Evolutionary conservation across 73 alveolate species (phyloP).

Genomic region (Tetrahymena elliotti): DNA sequence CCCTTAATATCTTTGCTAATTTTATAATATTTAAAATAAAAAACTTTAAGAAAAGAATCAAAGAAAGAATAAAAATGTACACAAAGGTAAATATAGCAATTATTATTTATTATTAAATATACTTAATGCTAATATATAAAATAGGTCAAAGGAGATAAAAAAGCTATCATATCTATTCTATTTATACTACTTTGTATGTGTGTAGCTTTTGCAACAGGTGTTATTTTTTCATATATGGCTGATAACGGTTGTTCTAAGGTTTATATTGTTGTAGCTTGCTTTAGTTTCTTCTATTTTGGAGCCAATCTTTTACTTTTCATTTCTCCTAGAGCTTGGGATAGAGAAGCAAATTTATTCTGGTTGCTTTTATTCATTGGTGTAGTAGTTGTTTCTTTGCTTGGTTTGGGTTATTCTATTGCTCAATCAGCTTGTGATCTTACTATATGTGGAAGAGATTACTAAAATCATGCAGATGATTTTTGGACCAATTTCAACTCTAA

Average conservation of each 20-base stretch:
- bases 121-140: neutral
- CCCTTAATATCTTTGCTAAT: neutral
- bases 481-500: neutral
- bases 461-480: neutral
- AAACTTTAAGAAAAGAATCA: neutral
- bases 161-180: neutral
- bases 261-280: neutral
- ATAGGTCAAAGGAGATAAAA: neutral
- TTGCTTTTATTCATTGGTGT: neutral
- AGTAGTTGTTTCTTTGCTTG: neutral
- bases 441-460: neutral
- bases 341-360: neutral
- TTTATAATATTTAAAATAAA: no score
- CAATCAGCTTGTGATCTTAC: neutral
- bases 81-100: neutral
- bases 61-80: neutral
- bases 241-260: neutral
- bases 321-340: neutral
- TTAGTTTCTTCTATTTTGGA: neutral
- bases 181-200: neutral
- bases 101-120: no score
- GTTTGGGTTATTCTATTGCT: neutral
- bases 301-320: neutral
- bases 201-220: neutral
- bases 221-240: neutral